Evolutionary conservation across 768 basidiomycete species (phyloP).

Genomic region (Lactarius evosmus): DNA sequence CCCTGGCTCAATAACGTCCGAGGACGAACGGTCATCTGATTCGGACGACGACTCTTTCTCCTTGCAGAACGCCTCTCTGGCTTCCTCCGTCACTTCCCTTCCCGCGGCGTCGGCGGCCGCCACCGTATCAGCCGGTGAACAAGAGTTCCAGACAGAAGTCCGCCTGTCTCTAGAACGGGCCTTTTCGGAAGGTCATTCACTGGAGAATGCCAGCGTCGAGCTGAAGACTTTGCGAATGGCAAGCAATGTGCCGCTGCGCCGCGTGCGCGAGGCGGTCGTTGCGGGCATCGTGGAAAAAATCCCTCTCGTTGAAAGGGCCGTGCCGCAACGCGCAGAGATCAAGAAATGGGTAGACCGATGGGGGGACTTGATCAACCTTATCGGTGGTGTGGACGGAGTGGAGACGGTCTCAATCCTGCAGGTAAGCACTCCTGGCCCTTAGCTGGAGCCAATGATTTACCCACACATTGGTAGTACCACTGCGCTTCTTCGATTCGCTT

Average conservation of each 20-base stretch:
- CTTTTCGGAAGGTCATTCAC: slow-evolving; percentile 85
- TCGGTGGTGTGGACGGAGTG: slow-evolving; percentile 80
- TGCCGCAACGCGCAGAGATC: slow-evolving; percentile 63
- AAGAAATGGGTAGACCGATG: slow-evolving; percentile 64
- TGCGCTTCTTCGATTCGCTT: slow-evolving; percentile 62
- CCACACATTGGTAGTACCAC: slow-evolving; percentile 44
- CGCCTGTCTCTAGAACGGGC: slow-evolving; percentile 87
- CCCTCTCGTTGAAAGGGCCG: slow-evolving; percentile 52
- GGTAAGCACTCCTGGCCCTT: slow-evolving; percentile 40
- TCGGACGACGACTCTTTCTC: slow-evolving; percentile 37
- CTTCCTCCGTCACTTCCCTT: slow-evolving; percentile 49
- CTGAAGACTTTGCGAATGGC: slow-evolving; percentile 97
- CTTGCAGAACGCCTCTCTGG: slow-evolving; percentile 40
- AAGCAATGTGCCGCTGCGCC: slow-evolving; percentile 83
- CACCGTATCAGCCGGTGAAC: slow-evolving; percentile 35
- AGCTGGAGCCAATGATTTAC: not conserved
- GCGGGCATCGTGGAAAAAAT: slow-evolving; percentile 77
- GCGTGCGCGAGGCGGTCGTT: slow-evolving; percentile 86
- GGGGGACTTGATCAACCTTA: slow-evolving; percentile 76
- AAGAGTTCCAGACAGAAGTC: slow-evolving; percentile 75
- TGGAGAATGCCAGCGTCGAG: slow-evolving; percentile 92
- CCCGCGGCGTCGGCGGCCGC: slow-evolving; percentile 42
- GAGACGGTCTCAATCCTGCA: slow-evolving; percentile 79
- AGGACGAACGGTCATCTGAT: slow-evolving; percentile 45
- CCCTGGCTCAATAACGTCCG: slow-evolving; percentile 50